Evolutionary conservation across 1,139 yeast genomes (phyloP), one percentile per base, ranked within the genome.

Genomic region (Diutina rugosa): DNA sequence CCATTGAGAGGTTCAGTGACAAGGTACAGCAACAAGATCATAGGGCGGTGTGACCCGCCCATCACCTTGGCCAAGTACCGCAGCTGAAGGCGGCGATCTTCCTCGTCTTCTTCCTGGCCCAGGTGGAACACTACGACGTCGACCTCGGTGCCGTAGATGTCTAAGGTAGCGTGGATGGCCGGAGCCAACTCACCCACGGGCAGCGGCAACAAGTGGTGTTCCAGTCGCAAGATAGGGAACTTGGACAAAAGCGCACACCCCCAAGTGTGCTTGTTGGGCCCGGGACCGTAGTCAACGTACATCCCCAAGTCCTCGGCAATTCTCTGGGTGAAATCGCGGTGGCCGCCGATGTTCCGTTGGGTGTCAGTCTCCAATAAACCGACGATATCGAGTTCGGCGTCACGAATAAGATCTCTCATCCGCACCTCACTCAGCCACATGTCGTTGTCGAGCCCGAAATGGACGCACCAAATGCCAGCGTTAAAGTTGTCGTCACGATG

Each of bases 161-260:
- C 95, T 61, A 93, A 73, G 1, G 98, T 91, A 2, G 99, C 99
- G 69, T 87, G 96, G 61, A 93, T 93, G 1, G 97, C 99, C 4
- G 99, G 99, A 0, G 99, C 99, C 59, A 93, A 77, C 73, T 93
- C 99, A 46, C 99, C 99, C 38, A 89, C 97, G 2, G 99, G 99
- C 2, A 97, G 74, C 7, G 99, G 98, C 60, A 93, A 74, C 63
- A 93, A 76, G 68, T 90, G 95, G 69, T 93, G 99, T 1, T 91
- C 84, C 2, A 97, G 90, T 65, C 86, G 81, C 59, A 93, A 64
- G 61, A 93, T 93, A 35, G 99, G 99, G 79, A 91, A 93, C 68
- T 91, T 90, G 44, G 98, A 90, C 61, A 93, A 76, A 60, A 93
- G 76, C 1, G 95, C 95, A 56, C 95, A 87, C 51, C 99, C 99